A percentile compares a stretch with the other conserved stretches of the same genome.
Conservation (phyloP, 345 rosid species). For the Eucalyptus marginata region DNA sequence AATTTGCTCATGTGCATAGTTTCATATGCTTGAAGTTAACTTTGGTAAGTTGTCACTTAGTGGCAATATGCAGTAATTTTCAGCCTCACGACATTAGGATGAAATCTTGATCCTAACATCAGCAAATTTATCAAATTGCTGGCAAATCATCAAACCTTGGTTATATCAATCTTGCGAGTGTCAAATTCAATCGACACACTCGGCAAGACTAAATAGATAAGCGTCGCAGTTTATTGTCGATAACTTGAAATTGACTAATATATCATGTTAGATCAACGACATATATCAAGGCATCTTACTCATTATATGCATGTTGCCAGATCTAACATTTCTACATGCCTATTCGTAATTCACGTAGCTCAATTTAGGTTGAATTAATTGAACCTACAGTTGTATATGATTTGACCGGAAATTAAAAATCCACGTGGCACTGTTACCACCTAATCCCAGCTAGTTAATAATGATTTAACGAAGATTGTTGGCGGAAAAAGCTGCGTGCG, state of each 20-base stretch:
- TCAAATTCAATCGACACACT: not conserved
- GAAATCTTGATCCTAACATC: not conserved
- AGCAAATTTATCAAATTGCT: not conserved
- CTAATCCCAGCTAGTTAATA: not conserved
- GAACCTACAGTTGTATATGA: not conserved
- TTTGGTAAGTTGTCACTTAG: not conserved
- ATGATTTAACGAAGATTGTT: not conserved
- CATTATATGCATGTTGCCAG: not conserved
- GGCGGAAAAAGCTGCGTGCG: not conserved
- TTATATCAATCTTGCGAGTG: not conserved
- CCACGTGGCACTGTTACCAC: not conserved
- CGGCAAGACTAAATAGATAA: not conserved
- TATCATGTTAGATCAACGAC: not conserved
- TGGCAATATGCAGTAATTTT: not conserved
- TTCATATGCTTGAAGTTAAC: not conserved
- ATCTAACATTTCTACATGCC: not conserved
- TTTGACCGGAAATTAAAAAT: not conserved
- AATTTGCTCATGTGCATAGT: not conserved
- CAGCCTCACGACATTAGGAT: not conserved
- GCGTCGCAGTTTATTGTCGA: rapidly evolving
- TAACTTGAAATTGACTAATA: not conserved
- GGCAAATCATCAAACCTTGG: not conserved
- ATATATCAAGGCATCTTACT: not conserved
- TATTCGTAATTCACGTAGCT: not conserved
- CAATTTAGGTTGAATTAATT: not conserved